These are phyloP conservation scores for Trametes coccinea DNA, from an alignment of 768 basidiomycete genomes.

Conservation along the genomic window DNA sequence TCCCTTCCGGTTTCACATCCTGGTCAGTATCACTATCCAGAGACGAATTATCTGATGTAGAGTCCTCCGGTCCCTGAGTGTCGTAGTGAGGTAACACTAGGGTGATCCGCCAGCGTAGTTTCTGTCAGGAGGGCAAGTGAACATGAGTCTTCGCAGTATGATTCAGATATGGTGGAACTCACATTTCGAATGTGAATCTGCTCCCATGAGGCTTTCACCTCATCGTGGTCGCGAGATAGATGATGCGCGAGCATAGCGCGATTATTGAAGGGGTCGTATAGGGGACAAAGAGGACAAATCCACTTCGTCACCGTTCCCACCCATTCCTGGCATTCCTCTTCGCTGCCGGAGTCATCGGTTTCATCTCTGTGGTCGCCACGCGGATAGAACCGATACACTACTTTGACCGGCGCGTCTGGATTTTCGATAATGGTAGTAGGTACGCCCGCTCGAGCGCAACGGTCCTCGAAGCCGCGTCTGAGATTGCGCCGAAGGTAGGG, in stretches of 20 bases:
- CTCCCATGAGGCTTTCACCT: slow-evolving; percentile 43
- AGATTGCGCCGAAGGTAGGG: slow-evolving; percentile 62
- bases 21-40: not conserved
- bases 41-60: not conserved
- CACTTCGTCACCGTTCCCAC: slow-evolving; percentile 37
- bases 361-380: slow-evolving; percentile 11
- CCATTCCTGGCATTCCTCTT: slow-evolving; percentile 20
- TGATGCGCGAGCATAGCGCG: slow-evolving; percentile 48
- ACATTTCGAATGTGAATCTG: slow-evolving; percentile 22
- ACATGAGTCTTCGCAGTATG: not conserved
- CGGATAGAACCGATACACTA: slow-evolving; percentile 26
- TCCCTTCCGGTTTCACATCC: not conserved
- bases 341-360: slow-evolving; percentile 18
- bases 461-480: slow-evolving; percentile 45
- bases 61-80: not conserved
- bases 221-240: slow-evolving; percentile 49
- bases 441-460: slow-evolving; percentile 42
- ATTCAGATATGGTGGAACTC: not conserved
- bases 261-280: slow-evolving; percentile 45
- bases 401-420: slow-evolving; percentile 26
- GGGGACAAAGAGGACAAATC: slow-evolving; percentile 56
- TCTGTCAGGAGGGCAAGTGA: not conserved
- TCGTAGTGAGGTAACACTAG: slow-evolving; percentile 13
- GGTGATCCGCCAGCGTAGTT: not conserved
- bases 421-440: slow-evolving; percentile 30